Conservation (phyloP, 768 basidiomycete genomes). For the Crucibulum laeve region DNA sequence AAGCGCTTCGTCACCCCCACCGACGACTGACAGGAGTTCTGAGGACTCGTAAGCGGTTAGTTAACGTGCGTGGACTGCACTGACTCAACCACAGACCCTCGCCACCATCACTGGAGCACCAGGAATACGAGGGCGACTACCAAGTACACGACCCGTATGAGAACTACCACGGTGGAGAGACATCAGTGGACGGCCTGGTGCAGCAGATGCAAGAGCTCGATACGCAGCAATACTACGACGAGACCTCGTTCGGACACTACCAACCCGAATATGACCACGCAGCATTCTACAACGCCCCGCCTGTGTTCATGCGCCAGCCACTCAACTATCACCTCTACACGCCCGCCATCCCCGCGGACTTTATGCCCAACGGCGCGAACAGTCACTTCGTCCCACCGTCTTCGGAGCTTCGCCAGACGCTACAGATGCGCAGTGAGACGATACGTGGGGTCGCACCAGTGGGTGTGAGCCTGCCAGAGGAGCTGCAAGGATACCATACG, state of each 20-base stretch:
- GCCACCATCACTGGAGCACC: slow-evolving; percentile 11
- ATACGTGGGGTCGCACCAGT: slow-evolving; percentile 45
- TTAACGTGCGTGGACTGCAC: neutral
- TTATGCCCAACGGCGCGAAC: slow-evolving; percentile 38
- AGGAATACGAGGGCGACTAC: slow-evolving; percentile 14
- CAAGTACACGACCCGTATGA: slow-evolving; percentile 16
- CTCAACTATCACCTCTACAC: slow-evolving; percentile 94
- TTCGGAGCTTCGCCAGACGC: slow-evolving; percentile 33
- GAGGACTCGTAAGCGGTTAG: neutral
- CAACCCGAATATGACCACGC: slow-evolving; percentile 27
- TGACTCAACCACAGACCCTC: slow-evolving; percentile 9
- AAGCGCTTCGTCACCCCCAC: slow-evolving; percentile 18
- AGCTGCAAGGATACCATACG: slow-evolving; percentile 87
- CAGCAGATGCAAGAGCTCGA: slow-evolving; percentile 27
- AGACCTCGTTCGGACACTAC: slow-evolving; percentile 6
- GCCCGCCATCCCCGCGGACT: slow-evolving; percentile 51
- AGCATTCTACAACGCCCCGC: slow-evolving; percentile 37
- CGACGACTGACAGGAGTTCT: slow-evolving; percentile 2
- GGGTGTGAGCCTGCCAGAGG: slow-evolving; percentile 68
- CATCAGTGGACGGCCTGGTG: slow-evolving; percentile 15
- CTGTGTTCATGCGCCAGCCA: slow-evolving; percentile 68
- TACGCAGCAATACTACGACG: neutral
- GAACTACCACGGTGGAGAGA: slow-evolving; percentile 14
- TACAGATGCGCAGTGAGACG: slow-evolving; percentile 61
- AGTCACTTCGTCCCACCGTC: slow-evolving; percentile 69